Base-by-base conservation (phyloP, 331 rosid genomes). In the Cucumis variabilis region DNA sequence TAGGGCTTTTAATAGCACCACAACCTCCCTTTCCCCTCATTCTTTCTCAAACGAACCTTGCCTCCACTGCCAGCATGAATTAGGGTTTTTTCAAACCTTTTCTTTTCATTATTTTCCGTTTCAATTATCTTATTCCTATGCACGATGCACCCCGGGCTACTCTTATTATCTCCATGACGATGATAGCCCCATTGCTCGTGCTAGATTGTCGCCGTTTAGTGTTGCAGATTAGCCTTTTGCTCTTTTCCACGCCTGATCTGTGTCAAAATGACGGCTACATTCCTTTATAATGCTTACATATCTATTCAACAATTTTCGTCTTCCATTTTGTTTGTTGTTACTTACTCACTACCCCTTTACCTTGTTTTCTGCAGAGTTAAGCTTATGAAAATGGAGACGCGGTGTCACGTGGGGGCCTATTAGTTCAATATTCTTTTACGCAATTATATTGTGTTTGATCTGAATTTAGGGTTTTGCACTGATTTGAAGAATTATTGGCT, bases 71-170 rank as follows among this genome's bases (percentile, higher is more conserved):
- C 48, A 3, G 19, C 27, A 16, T 19, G 48, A 15, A 2, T 3
- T 80, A 80, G 85, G 85, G 85, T 81, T 81, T 20, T 1, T 55
- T 25, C 44, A 25, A 33, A 33, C 2, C 37, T 33, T 33, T 2
- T 33, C 6, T 55, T 17, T 37, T 37, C 44, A 37, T 37, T 82
- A 62, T 11, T 15, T 2, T 3, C n/a, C 0, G 0, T 0, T 13
- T 1, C 3, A 1, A 0, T 20, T 0, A 3, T 37, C 44, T 1
- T 82, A 28, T 37, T 1, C 7, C 12, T 5, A 0, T 63, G 99
- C 99, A 92, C 95, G 96, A 86, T 84, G 95, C 92, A 93, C 93
- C 98, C 97, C 95, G 97, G 96, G 98, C 98, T 93, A 88, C 96
- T 90, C 96, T 89, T 94, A 93, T 7, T 2, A 27, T 63, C 55